Conservation (phyloP, 495 filamentous ascomycete genomes). For the Zalerion maritima region DNA sequence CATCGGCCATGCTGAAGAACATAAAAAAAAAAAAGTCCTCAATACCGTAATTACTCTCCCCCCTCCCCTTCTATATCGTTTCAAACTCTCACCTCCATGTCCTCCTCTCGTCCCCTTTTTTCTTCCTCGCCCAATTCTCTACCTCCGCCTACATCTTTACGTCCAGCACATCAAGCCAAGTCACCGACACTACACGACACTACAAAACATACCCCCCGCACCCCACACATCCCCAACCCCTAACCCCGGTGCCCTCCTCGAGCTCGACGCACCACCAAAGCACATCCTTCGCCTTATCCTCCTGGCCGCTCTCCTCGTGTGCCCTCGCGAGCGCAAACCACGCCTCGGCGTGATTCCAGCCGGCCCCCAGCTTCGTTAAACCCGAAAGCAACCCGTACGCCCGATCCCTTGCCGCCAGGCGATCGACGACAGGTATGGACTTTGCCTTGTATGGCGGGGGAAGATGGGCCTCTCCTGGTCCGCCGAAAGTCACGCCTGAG, state of each 20-base stretch:
- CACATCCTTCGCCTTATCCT: conserved; percentile 64
- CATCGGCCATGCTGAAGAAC: neutral
- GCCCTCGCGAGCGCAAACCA: conserved; percentile 80
- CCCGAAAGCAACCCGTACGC: conserved; percentile 68
- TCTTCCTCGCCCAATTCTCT: too few relatives aligned
- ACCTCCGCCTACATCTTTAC: too few relatives aligned
- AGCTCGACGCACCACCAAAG: conserved; percentile 68
- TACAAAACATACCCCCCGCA: conserved; percentile 44
- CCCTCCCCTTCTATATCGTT: too few relatives aligned
- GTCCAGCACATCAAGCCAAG: too few relatives aligned
- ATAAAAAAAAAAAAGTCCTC: conserved; percentile 1
- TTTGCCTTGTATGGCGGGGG: conserved; percentile 30
- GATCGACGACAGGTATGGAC: conserved; percentile 50
- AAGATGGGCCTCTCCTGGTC: conserved; percentile 19
- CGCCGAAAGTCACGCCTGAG: too few relatives aligned
- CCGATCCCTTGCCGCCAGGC: conserved; percentile 71
- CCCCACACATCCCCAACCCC: conserved; percentile 41
- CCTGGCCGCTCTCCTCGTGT: conserved; percentile 70
- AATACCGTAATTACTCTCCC: too few relatives aligned
- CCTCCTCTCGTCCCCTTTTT: too few relatives aligned
- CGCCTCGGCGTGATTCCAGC: conserved; percentile 88
- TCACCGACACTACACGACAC: neutral
- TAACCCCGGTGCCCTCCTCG: conserved; percentile 48
- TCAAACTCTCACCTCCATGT: too few relatives aligned
- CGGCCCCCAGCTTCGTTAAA: conserved; percentile 70